phyloP scores from a whole-genome alignment of 257 asterid genomes.

The Rhazya stricta region DNA sequence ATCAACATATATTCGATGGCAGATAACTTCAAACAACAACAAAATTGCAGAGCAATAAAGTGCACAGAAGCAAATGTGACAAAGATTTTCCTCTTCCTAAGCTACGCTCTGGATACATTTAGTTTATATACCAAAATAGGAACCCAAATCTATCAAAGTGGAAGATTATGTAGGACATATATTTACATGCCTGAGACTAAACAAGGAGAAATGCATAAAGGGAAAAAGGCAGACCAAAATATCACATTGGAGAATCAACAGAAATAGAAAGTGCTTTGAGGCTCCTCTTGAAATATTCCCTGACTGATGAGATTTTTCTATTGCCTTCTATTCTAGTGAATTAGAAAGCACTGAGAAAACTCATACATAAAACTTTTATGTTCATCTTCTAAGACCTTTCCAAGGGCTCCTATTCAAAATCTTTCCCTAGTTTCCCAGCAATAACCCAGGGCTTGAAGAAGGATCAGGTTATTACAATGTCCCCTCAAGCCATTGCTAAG shows the following conservation, averaged over 20 bases:
- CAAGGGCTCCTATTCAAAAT: background rate
- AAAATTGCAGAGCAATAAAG: background rate
- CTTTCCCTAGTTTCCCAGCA: background rate
- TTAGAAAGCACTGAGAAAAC: background rate
- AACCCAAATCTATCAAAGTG: background rate
- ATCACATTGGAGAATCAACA: background rate
- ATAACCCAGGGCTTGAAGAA: background rate
- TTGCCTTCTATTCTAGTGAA: background rate
- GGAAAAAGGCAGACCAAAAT: background rate
- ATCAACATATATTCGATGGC: background rate
- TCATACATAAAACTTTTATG: background rate
- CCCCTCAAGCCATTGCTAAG: background rate
- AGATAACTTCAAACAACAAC: conserved; percentile 12
- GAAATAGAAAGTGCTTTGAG: background rate
- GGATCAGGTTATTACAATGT: background rate
- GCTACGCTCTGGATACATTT: background rate
- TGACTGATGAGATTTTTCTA: background rate
- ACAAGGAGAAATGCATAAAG: background rate
- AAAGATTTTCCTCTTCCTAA: background rate
- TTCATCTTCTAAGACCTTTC: background rate
- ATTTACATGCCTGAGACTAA: background rate
- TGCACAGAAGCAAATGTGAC: background rate
- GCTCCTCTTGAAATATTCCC: background rate
- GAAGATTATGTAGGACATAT: background rate
- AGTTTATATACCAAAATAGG: no score